Base-by-base conservation (phyloP, 2,329 filamentous ascomycete genomes). In the Penicillium sp. region DNA sequence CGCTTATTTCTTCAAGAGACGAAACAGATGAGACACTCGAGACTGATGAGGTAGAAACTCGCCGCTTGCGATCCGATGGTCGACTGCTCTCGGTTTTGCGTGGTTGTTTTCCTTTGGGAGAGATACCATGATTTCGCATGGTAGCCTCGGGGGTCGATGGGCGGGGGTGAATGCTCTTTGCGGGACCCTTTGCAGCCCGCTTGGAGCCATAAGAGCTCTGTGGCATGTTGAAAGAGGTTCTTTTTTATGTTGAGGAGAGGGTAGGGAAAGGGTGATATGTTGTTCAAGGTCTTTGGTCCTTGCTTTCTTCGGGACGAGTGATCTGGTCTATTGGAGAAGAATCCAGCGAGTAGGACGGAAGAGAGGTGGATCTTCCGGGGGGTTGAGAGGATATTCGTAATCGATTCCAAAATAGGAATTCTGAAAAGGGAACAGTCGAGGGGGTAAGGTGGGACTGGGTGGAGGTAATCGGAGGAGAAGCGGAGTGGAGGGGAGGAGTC, bases 11-110 rank as follows among this genome's bases (percentile, higher is more conserved):
- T 18, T 66, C 67, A 3, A 74, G 62, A 4, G 68, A 72, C 2
- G 72, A 73, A 18, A 74, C 65, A 0, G 70, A 72, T 3, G 71
- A 74, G 11, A 75, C 70, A 47, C 69, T 73, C 6, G 72, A 75
- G 46, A 73, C 66, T 4, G 71, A 73, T 6, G 70, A 69, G 18
- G 70, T 63, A 1, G 70, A 71, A 1, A 69, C 67, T 47, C 72
- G 68, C 47, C 73, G 63, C 54, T 74, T 75, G 49, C 67, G 64
- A 29, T 70, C 67, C 27, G 61, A 55, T 18, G 67, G 50, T 31
- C 67, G 55, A 13, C 58, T 49, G 47, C 67, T 66, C 47, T 63
- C 67, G 14, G 63, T 57, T 45, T 67, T 71, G 40, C 64, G 63
- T 16, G 65, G 59, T 22, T 61, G 63, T 42, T 54, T 65, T 38